Percentiles rank a stretch among this genome's conserved stretches.
Evolutionary conservation across 148 eudicot species (phyloP).

Genomic region (Polygonum aviculare): DNA sequence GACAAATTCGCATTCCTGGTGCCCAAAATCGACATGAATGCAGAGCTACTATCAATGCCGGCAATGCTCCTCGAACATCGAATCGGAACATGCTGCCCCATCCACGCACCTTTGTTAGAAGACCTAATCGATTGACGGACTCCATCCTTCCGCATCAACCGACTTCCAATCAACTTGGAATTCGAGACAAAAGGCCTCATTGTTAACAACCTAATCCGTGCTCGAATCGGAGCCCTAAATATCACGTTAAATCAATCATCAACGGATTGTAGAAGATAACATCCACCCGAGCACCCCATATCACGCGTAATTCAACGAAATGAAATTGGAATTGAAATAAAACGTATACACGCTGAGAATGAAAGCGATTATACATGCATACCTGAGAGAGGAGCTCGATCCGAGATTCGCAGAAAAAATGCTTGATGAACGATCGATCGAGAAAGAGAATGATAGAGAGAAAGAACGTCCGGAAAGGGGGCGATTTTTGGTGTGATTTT

Average conservation of each 20-base stretch:
- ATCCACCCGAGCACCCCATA: not conserved
- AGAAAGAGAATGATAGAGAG: not conserved
- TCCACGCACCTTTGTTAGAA: conserved; percentile 7
- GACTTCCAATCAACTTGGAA: conserved; percentile 35
- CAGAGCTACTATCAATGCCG: conserved; percentile 18
- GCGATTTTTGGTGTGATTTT: not conserved
- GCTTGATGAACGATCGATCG: not conserved
- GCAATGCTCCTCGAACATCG: conserved; percentile 43
- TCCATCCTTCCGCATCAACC: conserved; percentile 21
- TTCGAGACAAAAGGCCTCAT: conserved; percentile 40
- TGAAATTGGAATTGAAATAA: not conserved
- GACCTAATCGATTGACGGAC: conserved; percentile 16
- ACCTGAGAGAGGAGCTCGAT: not conserved
- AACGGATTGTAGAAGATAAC: not conserved
- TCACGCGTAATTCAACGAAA: not conserved
- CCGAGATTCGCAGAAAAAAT: not conserved
- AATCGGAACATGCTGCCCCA: conserved; percentile 25
- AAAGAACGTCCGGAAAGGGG: not conserved
- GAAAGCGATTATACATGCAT: not conserved
- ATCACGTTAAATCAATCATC: not conserved
- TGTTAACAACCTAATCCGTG: not conserved
- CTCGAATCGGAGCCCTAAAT: not conserved
- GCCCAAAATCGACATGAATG: conserved; percentile 10
- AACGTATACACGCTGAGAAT: not conserved
- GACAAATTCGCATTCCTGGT: conserved; percentile 7